A percentile compares a stretch with the other conserved stretches of the same genome.
Evolutionary conservation across 352 stramenopile genomes (phyloP).

Genomic region (Pythium oligandrum): DNA sequence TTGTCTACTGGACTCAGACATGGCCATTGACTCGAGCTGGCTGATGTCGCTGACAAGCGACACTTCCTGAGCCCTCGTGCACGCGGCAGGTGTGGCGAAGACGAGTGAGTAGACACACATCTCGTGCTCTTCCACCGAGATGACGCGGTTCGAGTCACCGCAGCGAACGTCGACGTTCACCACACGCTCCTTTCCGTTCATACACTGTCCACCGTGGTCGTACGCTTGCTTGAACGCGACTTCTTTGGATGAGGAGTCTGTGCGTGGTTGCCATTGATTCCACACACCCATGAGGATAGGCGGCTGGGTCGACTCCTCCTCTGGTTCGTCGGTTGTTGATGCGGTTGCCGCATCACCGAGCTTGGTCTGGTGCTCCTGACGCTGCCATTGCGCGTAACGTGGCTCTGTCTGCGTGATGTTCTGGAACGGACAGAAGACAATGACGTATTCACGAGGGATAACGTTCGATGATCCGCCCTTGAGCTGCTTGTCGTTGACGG

Average conservation of each 20-base stretch:
- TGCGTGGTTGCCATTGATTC: conserved; percentile 42
- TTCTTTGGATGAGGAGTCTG: background rate
- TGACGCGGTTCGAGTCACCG: conserved; percentile 59
- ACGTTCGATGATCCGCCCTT: conserved; percentile 77
- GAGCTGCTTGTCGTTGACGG: conserved; percentile 57
- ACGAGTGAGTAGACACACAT: conserved; percentile 89
- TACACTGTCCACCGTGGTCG: conserved; percentile 78
- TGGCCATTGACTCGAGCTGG: conserved; percentile 1
- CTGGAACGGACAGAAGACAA: conserved; percentile 63
- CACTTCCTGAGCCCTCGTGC: conserved; percentile 21
- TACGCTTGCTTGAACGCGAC: conserved; percentile 40
- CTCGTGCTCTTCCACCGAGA: conserved; percentile 86
- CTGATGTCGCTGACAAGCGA: conserved; percentile 9
- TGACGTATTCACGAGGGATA: conserved; percentile 51
- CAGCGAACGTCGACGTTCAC: conserved; percentile 78
- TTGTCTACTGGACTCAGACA: too few relatives aligned
- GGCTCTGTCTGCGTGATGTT: conserved; percentile 77
- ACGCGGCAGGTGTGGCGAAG: conserved; percentile 73
- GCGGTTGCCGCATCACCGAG: conserved; percentile 3
- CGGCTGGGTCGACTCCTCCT: conserved; percentile 19
- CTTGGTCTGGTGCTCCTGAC: conserved; percentile 42
- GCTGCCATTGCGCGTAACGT: conserved; percentile 44
- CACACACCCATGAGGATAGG: conserved; percentile 52
- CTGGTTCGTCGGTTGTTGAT: conserved; percentile 8
- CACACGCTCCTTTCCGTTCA: conserved; percentile 70